phyloP scores from a whole-genome alignment of 768 basidiomycete genomes.

The Leccinum arenicola region DNA sequence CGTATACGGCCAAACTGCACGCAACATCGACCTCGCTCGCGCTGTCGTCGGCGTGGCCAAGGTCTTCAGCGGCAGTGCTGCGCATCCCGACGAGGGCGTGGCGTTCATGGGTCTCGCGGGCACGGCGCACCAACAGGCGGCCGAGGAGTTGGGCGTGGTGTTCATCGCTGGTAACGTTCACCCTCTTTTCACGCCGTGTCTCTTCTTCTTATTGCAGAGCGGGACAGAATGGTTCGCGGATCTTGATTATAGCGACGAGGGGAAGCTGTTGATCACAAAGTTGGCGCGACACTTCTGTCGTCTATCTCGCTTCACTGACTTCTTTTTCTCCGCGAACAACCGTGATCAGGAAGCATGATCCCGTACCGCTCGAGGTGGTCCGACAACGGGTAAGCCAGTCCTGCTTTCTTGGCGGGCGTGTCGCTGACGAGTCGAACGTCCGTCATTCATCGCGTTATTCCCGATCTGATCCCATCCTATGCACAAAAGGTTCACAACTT shows the following conservation, averaged over 20 bases:
- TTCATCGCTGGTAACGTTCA: constrained; percentile 54
- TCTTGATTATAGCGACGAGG: constrained; percentile 54
- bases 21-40: constrained; percentile 52
- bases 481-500: constrained; percentile 43
- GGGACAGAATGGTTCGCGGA: constrained; percentile 64
- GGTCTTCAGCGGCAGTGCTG: constrained; percentile 38
- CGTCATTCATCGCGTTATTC: background rate
- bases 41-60: constrained; percentile 53
- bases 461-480: background rate
- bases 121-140: constrained; percentile 57
- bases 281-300: constrained; percentile 9
- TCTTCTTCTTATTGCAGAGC: background rate
- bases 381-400: constrained; percentile 38
- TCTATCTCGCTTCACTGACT: background rate
- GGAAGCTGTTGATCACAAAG: constrained; percentile 61
- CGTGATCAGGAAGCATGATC: constrained; percentile 46
- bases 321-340: background rate
- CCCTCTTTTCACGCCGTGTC: background rate
- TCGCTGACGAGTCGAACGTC: background rate
- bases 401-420: background rate
- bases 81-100: constrained; percentile 28
- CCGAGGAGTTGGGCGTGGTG: constrained; percentile 49
- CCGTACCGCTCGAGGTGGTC: constrained; percentile 42
- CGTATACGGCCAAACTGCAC: constrained; percentile 57
- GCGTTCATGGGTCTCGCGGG: constrained; percentile 65